Percentiles rank a stretch among this genome's conserved stretches.
These are phyloP conservation scores for Ganoderma meredithae DNA, from an alignment of 1,284 basidiomycete species.

Conservation along the genomic window DNA sequence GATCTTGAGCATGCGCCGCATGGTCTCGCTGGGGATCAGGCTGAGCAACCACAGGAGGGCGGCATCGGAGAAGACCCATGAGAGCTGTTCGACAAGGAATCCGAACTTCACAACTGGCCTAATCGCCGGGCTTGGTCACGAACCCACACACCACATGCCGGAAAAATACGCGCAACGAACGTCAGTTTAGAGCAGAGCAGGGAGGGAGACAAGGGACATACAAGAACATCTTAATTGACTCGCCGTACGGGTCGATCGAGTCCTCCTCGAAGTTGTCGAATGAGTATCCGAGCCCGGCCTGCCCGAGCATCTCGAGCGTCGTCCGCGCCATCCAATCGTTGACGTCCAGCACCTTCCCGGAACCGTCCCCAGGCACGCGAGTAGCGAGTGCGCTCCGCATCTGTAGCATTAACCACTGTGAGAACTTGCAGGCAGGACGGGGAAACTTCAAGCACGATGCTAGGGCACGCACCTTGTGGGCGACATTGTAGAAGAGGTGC, in stretches of 20 bases:
- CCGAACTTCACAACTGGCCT: not conserved
- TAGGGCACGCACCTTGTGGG: slow-evolving; percentile 11
- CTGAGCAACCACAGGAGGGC: slow-evolving; percentile 20
- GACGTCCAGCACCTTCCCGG: slow-evolving; percentile 38
- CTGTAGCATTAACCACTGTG: slow-evolving; percentile 12
- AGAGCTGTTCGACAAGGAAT: not conserved
- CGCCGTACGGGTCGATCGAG: slow-evolving; percentile 34
- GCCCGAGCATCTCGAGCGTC: slow-evolving; percentile 46
- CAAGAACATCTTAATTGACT: slow-evolving; percentile 43
- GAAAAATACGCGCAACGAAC: no score
- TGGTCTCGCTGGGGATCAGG: not conserved
- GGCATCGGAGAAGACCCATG: slow-evolving; percentile 18
- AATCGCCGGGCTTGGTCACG: not conserved
- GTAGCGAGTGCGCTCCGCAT: slow-evolving; percentile 30
- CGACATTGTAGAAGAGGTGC: slow-evolving; percentile 23
- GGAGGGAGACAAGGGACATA: slow-evolving; percentile 16
- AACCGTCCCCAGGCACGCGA: slow-evolving; percentile 14
- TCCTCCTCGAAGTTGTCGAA: slow-evolving; percentile 42
- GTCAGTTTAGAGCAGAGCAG: no score
- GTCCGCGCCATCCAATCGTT: slow-evolving; percentile 43
- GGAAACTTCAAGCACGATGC: not conserved
- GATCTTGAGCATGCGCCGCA: slow-evolving; percentile 31
- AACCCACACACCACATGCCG: not conserved
- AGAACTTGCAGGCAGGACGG: not conserved
- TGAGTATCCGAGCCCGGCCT: slow-evolving; percentile 46